A percentile compares a stretch with the other conserved stretches of the same genome.
These are phyloP conservation scores for maize (Zea mays) DNA, from an alignment of 176 grass and related monocot species.

Conservation along the genomic window DNA sequence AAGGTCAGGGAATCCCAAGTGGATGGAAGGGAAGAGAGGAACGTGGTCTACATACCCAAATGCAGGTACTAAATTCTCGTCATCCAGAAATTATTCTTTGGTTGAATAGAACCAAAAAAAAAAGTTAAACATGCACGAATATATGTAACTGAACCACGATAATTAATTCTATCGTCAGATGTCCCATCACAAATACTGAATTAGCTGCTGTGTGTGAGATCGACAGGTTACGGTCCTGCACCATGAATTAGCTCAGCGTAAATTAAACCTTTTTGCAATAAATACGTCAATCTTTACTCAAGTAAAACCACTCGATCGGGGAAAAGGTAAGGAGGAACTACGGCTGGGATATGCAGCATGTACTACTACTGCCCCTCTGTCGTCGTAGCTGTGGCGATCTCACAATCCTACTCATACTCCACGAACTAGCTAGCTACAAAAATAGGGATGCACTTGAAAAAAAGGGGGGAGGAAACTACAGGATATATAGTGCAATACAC, in stretches of 20 bases:
- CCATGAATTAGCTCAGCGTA: conserved; percentile 27
- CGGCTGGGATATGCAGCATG: conserved; percentile 16
- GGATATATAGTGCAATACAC: conserved; percentile 18
- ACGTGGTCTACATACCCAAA: conserved; percentile 92
- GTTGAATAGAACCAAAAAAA: neutral
- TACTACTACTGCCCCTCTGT: conserved; percentile 26
- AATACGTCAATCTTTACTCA: conserved; percentile 40
- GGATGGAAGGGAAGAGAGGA: conserved; percentile 80
- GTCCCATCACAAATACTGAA: neutral
- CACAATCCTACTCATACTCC: conserved; percentile 48
- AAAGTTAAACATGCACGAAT: conserved; percentile 5
- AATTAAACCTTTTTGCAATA: neutral
- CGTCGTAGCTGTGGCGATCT: conserved; percentile 32
- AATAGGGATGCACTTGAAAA: conserved; percentile 12
- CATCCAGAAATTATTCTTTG: neutral
- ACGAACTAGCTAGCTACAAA: conserved; percentile 32
- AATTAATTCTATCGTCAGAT: neutral
- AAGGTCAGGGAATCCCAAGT: conserved; percentile 90
- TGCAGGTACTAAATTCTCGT: conserved; percentile 67
- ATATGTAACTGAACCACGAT: conserved; percentile 6
- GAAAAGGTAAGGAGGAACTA: conserved; percentile 32
- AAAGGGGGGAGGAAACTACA: neutral
- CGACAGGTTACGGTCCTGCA: neutral
- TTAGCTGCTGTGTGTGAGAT: conserved; percentile 12
- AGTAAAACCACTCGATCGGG: conserved; percentile 41